Evolutionary conservation across 805 yeast genomes (phyloP).

Genomic region (Wickerhamiella galacta): DNA sequence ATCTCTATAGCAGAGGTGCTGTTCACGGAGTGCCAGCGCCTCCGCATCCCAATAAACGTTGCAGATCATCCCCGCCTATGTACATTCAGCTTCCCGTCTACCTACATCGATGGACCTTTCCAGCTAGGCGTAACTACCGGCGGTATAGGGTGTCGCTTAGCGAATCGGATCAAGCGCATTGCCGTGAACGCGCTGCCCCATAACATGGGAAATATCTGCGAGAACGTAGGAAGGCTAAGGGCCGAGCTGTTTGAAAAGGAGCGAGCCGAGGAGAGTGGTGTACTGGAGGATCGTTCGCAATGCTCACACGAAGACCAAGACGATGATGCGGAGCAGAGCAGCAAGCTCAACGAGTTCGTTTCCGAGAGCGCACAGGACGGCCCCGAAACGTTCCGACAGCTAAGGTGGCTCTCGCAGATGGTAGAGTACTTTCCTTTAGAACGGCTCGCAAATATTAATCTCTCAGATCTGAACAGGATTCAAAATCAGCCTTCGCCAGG

Average conservation of each 20-base stretch:
- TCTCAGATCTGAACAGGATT: conserved; percentile 29
- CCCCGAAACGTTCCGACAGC: conserved; percentile 29
- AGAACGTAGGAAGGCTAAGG: conserved; percentile 52
- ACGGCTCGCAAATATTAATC: conserved; percentile 40
- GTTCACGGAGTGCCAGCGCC: conserved; percentile 33
- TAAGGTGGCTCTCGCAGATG: conserved; percentile 76
- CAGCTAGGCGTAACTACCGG: conserved; percentile 72
- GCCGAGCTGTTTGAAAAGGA: conserved; percentile 27
- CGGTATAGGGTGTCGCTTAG: conserved; percentile 80
- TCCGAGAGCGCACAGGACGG: conserved; percentile 28
- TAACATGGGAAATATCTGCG: conserved; percentile 52
- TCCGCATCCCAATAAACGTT: conserved; percentile 71
- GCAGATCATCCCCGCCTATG: conserved; percentile 57
- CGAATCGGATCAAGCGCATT: conserved; percentile 64
- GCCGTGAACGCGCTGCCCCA: conserved; percentile 42
- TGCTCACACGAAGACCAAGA: conserved; percentile 21
- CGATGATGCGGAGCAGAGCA: conserved; percentile 51
- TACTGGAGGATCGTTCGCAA: conserved; percentile 10
- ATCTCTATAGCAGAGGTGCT: conserved; percentile 25
- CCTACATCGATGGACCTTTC: conserved; percentile 52
- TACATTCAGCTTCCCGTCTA: conserved; percentile 60
- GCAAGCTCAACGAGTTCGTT: conserved; percentile 43
- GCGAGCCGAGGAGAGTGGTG: neutral
- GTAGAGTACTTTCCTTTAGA: conserved; percentile 78
- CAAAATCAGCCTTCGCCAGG: conserved; percentile 2